These are phyloP conservation scores for Crucihimalaya himalaica DNA, from an alignment of 345 rosid species.

Conservation along the genomic window DNA sequence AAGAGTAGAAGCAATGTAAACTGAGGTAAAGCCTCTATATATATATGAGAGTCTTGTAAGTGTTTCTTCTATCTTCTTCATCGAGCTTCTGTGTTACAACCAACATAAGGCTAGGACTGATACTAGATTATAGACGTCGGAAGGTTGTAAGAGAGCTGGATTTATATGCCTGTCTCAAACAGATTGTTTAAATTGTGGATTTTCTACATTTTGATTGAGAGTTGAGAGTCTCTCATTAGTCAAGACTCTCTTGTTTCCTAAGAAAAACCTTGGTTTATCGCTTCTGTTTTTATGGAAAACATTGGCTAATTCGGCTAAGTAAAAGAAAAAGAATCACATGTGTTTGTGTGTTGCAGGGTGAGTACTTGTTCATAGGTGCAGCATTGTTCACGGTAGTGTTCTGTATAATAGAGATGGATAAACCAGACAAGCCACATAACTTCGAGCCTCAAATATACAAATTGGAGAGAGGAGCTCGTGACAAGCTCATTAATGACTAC, in stretches of 20 bases:
- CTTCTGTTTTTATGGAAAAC: not conserved
- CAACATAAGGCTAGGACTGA: not conserved
- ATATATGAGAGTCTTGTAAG: no score
- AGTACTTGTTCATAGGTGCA: constrained; percentile 82
- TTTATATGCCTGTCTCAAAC: not conserved
- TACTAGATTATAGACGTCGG: not conserved
- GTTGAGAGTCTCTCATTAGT: not conserved
- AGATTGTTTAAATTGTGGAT: not conserved
- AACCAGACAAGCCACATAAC: constrained; percentile 89
- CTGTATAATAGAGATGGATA: constrained; percentile 82
- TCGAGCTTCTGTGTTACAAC: not conserved
- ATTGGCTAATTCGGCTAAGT: not conserved
- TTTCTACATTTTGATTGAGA: not conserved
- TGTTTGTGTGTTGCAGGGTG: constrained; percentile 52
- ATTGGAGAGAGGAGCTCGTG: constrained; percentile 88
- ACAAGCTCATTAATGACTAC: constrained; percentile 80
- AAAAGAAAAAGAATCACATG: not conserved
- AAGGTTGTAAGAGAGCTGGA: not conserved
- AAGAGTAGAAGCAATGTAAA: not conserved
- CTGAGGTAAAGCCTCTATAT: no score
- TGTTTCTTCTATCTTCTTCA: not conserved
- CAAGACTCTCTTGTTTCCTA: not conserved
- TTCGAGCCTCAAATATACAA: constrained; percentile 92
- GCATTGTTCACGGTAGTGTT: constrained; percentile 65
- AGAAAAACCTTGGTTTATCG: not conserved